phyloP scores from a whole-genome alignment of 2,329 filamentous ascomycete species.

The Fusarium haematococcum region DNA sequence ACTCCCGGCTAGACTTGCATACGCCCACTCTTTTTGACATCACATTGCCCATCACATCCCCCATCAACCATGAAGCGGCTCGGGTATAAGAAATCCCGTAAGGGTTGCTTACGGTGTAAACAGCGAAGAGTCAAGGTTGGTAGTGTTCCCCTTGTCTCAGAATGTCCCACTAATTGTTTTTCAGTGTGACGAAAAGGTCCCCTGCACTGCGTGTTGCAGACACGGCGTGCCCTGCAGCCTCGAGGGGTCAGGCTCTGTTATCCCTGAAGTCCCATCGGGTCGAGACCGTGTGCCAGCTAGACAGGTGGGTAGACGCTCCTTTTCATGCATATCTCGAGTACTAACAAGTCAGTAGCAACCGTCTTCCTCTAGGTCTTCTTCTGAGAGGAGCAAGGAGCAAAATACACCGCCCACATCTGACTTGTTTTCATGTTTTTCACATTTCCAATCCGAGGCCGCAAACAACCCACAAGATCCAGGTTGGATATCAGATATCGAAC shows the following conservation, averaged over 20 bases:
- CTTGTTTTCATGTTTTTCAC: conserved; percentile 17
- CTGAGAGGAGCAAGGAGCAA: neutral
- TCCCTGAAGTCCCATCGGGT: neutral
- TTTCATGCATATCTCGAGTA: neutral
- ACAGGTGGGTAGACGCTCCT: neutral
- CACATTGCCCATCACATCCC: neutral
- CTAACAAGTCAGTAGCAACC: neutral
- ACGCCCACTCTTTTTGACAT: neutral
- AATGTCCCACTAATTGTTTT: neutral
- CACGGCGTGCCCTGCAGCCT: conserved; percentile 23
- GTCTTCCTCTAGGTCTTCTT: neutral
- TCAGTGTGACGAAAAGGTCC: conserved; percentile 23
- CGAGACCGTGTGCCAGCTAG: neutral
- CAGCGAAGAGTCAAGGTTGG: conserved; percentile 18
- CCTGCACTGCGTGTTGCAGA: conserved; percentile 17
- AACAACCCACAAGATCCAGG: neutral
- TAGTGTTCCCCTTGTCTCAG: neutral
- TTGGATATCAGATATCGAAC: conserved; percentile 12
- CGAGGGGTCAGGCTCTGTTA: neutral
- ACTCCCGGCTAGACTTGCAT: neutral
- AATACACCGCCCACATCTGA: neutral
- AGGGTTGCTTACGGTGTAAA: conserved; percentile 16
- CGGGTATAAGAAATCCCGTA: conserved; percentile 19
- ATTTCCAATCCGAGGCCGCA: neutral
- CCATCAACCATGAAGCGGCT: conserved; percentile 11